Evolutionary conservation across 2,329 filamentous ascomycete genomes (phyloP).

Genomic region (Fusarium sp.): DNA sequence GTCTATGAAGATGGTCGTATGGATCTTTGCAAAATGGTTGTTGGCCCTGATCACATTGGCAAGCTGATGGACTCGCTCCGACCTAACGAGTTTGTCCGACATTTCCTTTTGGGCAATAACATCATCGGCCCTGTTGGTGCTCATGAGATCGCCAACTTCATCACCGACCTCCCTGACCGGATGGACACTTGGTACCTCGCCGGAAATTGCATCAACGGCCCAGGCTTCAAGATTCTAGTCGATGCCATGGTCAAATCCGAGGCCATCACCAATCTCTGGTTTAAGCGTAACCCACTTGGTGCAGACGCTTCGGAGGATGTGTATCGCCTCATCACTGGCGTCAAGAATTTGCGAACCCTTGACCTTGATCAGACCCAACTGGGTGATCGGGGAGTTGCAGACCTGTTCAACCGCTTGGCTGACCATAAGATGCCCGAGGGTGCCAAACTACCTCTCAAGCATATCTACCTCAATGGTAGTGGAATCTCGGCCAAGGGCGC

Average conservation of each 20-base stretch:
- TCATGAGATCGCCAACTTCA: conserved; percentile 58
- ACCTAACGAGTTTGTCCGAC: conserved; percentile 59
- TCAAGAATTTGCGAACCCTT: conserved; percentile 58
- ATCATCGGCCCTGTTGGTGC: conserved; percentile 63
- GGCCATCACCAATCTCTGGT: conserved; percentile 62
- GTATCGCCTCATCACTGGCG: conserved; percentile 57
- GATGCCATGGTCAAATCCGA: conserved; percentile 57
- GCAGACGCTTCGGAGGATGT: conserved; percentile 53
- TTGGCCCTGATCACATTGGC: conserved; percentile 63
- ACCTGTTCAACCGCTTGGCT: conserved; percentile 55
- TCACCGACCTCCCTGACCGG: conserved; percentile 56
- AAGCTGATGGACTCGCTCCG: conserved; percentile 62
- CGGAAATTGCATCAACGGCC: conserved; percentile 63
- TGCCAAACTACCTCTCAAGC: conserved; percentile 47
- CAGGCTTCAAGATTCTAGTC: conserved; percentile 56
- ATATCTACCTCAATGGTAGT: conserved; percentile 53
- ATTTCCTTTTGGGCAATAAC: conserved; percentile 66
- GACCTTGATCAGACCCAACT: conserved; percentile 66
- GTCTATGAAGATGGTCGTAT: conserved; percentile 64
- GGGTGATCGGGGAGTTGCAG: conserved; percentile 58
- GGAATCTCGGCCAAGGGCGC: conserved; percentile 50
- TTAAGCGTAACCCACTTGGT: conserved; percentile 65
- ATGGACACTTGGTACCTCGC: conserved; percentile 68
- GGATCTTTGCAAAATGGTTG: conserved; percentile 67
- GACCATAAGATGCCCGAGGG: conserved; percentile 45